Base-by-base conservation (phyloP, 1,139 yeast genomes). In the Yarrowia galli region DNA sequence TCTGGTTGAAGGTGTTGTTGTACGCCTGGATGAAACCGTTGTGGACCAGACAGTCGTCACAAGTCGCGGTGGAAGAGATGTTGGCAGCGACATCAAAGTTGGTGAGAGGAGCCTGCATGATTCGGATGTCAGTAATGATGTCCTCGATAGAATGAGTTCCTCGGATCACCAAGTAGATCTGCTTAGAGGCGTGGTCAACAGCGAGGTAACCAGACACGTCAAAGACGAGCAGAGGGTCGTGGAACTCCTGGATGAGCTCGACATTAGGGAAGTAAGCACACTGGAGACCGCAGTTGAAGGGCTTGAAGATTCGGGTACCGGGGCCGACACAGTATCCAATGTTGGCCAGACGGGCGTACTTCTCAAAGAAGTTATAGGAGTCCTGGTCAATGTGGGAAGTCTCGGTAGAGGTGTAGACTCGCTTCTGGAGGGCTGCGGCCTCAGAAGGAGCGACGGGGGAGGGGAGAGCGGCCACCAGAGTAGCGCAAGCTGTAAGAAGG, bases 61-160 rank as follows among this genome's bases (percentile, higher is more conserved):
- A 87, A 25, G 61, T 73, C 67, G 36, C 51, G 18, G 65, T 43
- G 2, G 65, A 69, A 45, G 67, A 76, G 70, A 36, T 72, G 71
- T 53, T 75, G 23, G 70, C 69, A 7, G 69, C 70, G 18, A 67
- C 51, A 35, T 67, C 63, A 25, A 66, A 71, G 70, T 60, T 73
- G 75, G 71, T 75, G 12, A 85, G 87, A 66, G 69, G 73, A 72
- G 80, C 79, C 79, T 0, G 86, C 86, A 13, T 79, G 69, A 48
- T 82, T 78, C 67, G 81, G 63, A 87, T 76, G 77, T 87, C 87
- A 49, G 85, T 81, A 22, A 81, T 70, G 87, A 89, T 84, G 72
- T 88, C 93, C 54, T 83, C 80, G 12, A 79, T 75, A 7, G 88
- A 81, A 0, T 86, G 79, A 0, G 89, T 85, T 2, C 92, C 91